phyloP scores from a whole-genome alignment of 495 filamentous ascomycete genomes.

The Cercophora newfieldiana region DNA sequence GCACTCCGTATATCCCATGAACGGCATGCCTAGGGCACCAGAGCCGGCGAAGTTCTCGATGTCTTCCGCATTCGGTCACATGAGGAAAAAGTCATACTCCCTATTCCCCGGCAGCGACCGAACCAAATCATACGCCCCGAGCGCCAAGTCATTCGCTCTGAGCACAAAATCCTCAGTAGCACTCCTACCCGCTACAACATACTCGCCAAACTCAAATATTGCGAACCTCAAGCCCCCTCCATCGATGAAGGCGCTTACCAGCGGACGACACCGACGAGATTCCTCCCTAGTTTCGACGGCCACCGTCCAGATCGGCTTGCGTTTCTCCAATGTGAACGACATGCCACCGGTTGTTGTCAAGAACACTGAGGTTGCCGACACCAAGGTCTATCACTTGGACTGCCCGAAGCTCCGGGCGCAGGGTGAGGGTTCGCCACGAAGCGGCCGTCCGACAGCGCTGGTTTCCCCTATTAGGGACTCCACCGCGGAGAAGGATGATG shows the following conservation, averaged over 20 bases:
- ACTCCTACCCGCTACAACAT: slow-evolving; percentile 45
- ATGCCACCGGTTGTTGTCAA: slow-evolving; percentile 32
- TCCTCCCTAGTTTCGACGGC: slow-evolving; percentile 48
- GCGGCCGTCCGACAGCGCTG: slow-evolving; percentile 35
- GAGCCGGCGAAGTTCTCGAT: slow-evolving; percentile 33
- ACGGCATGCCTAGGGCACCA: slow-evolving; percentile 31
- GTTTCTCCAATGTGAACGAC: slow-evolving; percentile 48
- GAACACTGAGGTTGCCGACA: slow-evolving; percentile 23
- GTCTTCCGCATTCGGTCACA: slow-evolving; percentile 24
- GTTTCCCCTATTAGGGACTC: slow-evolving; percentile 16
- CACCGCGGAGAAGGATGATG: not conserved
- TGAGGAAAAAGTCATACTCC: slow-evolving; percentile 43
- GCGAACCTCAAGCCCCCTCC: slow-evolving; percentile 44
- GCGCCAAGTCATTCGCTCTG: slow-evolving; percentile 28
- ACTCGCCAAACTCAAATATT: slow-evolving; percentile 34
- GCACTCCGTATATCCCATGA: slow-evolving; percentile 32
- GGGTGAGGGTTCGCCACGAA: slow-evolving; percentile 20
- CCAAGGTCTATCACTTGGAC: slow-evolving; percentile 37
- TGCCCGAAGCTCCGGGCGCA: slow-evolving; percentile 28
- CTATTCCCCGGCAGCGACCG: slow-evolving; percentile 37
- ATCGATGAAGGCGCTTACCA: slow-evolving; percentile 35
- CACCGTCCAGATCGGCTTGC: slow-evolving; percentile 51
- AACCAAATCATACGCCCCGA: slow-evolving; percentile 9
- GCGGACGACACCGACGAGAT: slow-evolving; percentile 41
- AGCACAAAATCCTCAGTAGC: slow-evolving; percentile 36